Evolutionary conservation across 805 yeast genomes (phyloP).

Genomic region (Wickerhamiella vanderwaltii): DNA sequence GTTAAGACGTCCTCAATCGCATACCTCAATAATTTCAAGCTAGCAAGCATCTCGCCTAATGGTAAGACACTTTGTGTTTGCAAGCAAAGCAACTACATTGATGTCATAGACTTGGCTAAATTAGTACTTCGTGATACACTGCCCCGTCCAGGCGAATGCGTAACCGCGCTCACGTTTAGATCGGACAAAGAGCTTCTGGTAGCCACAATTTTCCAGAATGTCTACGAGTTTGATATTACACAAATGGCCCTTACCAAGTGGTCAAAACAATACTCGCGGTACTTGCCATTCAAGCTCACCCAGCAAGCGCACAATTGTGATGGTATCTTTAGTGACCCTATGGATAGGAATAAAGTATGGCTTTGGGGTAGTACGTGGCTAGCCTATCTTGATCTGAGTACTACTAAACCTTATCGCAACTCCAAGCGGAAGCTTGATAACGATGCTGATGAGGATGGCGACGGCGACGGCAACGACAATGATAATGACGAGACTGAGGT

Average conservation of each 20-base stretch:
- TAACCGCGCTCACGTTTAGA: conserved; percentile 52
- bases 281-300: conserved; percentile 53
- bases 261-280: conserved; percentile 68
- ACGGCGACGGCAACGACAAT: conserved; percentile 14
- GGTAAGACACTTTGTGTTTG: conserved; percentile 42
- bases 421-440: conserved; percentile 29
- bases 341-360: conserved; percentile 46
- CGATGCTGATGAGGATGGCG: conserved; percentile 16
- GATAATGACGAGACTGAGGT: conserved; percentile 17
- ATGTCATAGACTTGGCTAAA: conserved; percentile 29
- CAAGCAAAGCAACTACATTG: conserved; percentile 55
- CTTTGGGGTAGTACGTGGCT: conserved; percentile 82
- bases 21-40: conserved; percentile 41
- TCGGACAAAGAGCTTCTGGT: conserved; percentile 42
- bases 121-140: conserved; percentile 31
- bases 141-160: conserved; percentile 46
- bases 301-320: conserved; percentile 52
- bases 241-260: conserved; percentile 44
- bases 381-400: conserved; percentile 53
- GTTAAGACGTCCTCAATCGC: background rate
- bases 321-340: conserved; percentile 49
- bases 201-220: conserved; percentile 59
- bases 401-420: conserved; percentile 39
- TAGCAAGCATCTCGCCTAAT: conserved; percentile 38
- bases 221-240: conserved; percentile 51